Percentiles rank a stretch among this genome's conserved stretches.
Conservation (phyloP, 2,329 filamentous ascomycete genomes). For the Teratosphaeria epicoccoides region DNA sequence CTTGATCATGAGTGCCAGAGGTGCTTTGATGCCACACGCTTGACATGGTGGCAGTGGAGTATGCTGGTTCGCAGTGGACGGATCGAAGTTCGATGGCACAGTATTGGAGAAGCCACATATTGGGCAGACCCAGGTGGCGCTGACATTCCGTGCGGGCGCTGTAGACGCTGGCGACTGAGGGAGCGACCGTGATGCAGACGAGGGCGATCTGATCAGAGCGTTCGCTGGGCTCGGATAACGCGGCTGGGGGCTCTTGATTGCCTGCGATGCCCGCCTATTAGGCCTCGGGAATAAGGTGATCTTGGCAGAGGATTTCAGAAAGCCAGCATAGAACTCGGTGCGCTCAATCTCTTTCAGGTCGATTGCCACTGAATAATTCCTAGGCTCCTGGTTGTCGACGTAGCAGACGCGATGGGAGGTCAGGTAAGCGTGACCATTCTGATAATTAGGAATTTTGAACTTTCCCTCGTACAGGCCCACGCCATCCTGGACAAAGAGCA, state of each 20-base stretch:
- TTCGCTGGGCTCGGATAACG: slow-evolving; percentile 34
- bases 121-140: slow-evolving; percentile 85
- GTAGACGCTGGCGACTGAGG: slow-evolving; percentile 23
- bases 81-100: slow-evolving; percentile 87
- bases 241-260: slow-evolving; percentile 42
- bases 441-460: slow-evolving; percentile 85
- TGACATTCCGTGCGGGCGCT: slow-evolving; percentile 38
- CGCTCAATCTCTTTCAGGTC: slow-evolving; percentile 86
- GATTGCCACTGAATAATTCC: slow-evolving; percentile 72
- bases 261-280: slow-evolving; percentile 49
- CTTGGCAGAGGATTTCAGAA: slow-evolving; percentile 90
- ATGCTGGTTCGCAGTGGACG: slow-evolving; percentile 64
- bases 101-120: slow-evolving; percentile 95
- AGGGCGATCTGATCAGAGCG: slow-evolving; percentile 32
- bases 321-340: slow-evolving; percentile 84
- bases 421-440: slow-evolving; percentile 92
- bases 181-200: slow-evolving; percentile 37
- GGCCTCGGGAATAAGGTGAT: slow-evolving; percentile 80
- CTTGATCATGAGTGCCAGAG: slow-evolving; percentile 71
- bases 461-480: slow-evolving; percentile 97
- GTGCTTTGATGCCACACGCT: slow-evolving; percentile 87
- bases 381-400: slow-evolving; percentile 76
- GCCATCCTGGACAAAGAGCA: slow-evolving; percentile 94
- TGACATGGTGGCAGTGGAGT: slow-evolving; percentile 78
- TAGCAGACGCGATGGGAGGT: slow-evolving; percentile 95